Base-by-base conservation (phyloP, 2,329 filamentous ascomycete genomes). In the Cordyceps farinosa region DNA sequence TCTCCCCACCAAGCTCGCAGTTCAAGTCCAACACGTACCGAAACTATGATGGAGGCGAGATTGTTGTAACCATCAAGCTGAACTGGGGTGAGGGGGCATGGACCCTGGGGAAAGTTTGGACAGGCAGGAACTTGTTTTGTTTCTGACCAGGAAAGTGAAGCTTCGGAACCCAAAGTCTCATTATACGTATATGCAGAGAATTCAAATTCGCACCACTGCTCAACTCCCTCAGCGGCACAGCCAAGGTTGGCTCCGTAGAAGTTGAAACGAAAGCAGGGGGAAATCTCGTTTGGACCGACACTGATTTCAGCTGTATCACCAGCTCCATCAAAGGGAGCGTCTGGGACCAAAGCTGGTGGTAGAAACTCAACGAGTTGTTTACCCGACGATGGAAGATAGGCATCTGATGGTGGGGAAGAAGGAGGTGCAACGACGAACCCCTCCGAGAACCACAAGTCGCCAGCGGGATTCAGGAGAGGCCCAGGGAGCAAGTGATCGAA, bases 1-100 rank as follows among this genome's bases (percentile, higher is more conserved):
- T 79, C 77, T 32, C 70, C 75, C 77, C 77, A 79, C 77, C 77
- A 79, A 36, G 74, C 69, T 61, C 75, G 73, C 32, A 76, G 67
- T 34, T 78, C 70, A 30, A 72, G 66, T 44, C 75, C 75, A 47
- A 79, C 76, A 27, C 70, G 76, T 17, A 77, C 66, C 3, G 70
- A 74, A 47, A 79, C 73, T 61, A 78, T 61, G 3, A 79, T 67
- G 1, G 77, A 78, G 27, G 76, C 77, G 58, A 79, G 68, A 53
- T 77, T 73, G 17, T 65, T 72, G 65, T 77, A 79, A 8, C 75
- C 76, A 32, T 74, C 74, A 59, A 79, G 69, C 10, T 72, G 66
- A 58, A 79, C 69, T 0, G 70, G 69, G 1, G 72, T 76, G 64
- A 79, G 70, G 42, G 69, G 65, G 64, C 76, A 79, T 34, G 70